Percentiles rank a stretch among this genome's conserved stretches.
phyloP scores from a whole-genome alignment of 805 yeast species.

The Candida nonsorbophila region DNA sequence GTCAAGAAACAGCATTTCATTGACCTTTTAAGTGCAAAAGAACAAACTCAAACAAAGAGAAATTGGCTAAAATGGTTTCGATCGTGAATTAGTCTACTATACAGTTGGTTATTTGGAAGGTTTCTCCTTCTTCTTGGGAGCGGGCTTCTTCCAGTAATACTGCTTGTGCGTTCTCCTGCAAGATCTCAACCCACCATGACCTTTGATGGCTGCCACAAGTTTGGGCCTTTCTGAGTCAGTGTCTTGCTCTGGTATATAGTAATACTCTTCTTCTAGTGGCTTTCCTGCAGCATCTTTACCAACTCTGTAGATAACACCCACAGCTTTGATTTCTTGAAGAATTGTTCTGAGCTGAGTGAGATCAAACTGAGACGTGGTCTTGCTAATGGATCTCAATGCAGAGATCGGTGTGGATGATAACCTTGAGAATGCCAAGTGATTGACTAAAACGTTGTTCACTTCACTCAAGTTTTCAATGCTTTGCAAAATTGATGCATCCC shows the following conservation, averaged over 20 bases:
- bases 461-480: constrained; percentile 34
- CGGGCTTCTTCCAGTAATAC: constrained; percentile 67
- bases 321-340: constrained; percentile 45
- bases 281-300: constrained; percentile 98
- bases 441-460: constrained; percentile 61
- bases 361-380: constrained; percentile 43
- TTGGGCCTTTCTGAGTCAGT: constrained; percentile 60
- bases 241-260: constrained; percentile 83
- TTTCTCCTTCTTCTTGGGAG: constrained; percentile 33
- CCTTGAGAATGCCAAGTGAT: constrained; percentile 87
- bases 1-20: too few relatives aligned
- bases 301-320: constrained; percentile 83
- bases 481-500: constrained; percentile 5
- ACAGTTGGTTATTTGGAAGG: too few relatives aligned
- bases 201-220: constrained; percentile 72
- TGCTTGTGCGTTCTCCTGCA: constrained; percentile 95
- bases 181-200: constrained; percentile 73
- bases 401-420: constrained; percentile 84
- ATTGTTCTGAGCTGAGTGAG: constrained; percentile 42
- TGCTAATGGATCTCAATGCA: constrained; percentile 57
- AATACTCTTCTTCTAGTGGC: constrained; percentile 88
- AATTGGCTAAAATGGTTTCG: neutral
- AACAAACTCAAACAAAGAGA: neutral
- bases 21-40: too few relatives aligned
- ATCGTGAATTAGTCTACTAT: too few relatives aligned